Percentiles rank a stretch among this genome's conserved stretches.
Evolutionary conservation across 306 rosid genomes (phyloP).

Genomic region (Trifolium fragiferum): DNA sequence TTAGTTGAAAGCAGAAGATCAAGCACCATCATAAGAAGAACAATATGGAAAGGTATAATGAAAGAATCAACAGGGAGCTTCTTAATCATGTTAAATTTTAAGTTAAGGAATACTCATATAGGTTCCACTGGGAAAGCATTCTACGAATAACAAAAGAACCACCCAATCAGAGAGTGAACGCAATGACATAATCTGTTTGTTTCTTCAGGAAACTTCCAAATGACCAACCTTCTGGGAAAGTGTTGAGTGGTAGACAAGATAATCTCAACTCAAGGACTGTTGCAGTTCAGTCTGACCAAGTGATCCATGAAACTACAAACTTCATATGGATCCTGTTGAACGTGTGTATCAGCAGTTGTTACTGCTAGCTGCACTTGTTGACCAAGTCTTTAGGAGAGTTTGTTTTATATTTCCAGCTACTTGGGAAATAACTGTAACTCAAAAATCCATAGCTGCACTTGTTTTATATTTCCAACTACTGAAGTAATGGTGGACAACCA

Average conservation of each 20-base stretch:
- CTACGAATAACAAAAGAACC: conserved; percentile 28
- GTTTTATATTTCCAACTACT: no score
- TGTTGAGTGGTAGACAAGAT: conserved; percentile 17
- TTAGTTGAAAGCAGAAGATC: conserved; percentile 33
- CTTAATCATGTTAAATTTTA: conserved; percentile 13
- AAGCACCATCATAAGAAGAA: conserved; percentile 2
- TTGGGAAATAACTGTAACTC: no score
- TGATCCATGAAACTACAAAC: conserved; percentile 28
- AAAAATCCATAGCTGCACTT: no score
- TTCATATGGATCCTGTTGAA: neutral
- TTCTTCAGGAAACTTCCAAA: conserved; percentile 24
- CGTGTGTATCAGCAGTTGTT: no score
- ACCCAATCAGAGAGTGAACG: conserved; percentile 30
- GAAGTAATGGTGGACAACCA: no score
- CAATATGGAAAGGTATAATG: conserved; percentile 29
- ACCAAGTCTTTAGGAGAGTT: no score
- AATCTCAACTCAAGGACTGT: neutral
- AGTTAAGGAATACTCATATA: conserved; percentile 26
- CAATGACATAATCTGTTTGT: conserved; percentile 26
- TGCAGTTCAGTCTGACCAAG: conserved; percentile 32
- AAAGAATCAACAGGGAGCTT: conserved; percentile 38
- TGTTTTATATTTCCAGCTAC: no score
- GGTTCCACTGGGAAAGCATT: neutral
- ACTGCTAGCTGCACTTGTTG: no score
- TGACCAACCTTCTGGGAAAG: conserved; percentile 13